phyloP scores from a whole-genome alignment of 2,329 filamentous ascomycete species.

The Trichoderma aggressivum region DNA sequence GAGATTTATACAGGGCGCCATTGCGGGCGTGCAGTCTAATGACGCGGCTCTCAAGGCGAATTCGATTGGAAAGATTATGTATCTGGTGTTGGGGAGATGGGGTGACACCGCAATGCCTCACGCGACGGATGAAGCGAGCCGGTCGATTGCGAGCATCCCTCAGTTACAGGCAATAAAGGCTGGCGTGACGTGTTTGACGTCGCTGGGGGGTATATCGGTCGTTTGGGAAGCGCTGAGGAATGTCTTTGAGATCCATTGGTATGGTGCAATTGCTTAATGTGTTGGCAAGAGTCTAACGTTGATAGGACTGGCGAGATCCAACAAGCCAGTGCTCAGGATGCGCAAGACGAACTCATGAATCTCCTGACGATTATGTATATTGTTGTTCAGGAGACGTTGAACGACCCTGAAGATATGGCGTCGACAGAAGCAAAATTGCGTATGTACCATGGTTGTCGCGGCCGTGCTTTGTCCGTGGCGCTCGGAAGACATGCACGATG shows the following conservation, averaged over 20 bases:
- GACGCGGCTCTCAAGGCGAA: constrained; percentile 50
- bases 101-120: constrained; percentile 58
- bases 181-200: constrained; percentile 50
- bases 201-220: constrained; percentile 47
- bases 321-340: constrained; percentile 46
- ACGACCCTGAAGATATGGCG: constrained; percentile 48
- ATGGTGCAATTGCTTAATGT: constrained; percentile 22
- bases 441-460: constrained; percentile 34
- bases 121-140: constrained; percentile 40
- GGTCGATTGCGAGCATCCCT: constrained; percentile 50
- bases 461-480: not conserved
- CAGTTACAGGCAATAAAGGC: constrained; percentile 60
- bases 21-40: constrained; percentile 42
- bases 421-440: constrained; percentile 48
- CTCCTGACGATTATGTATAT: constrained; percentile 63
- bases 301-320: constrained; percentile 47
- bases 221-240: constrained; percentile 51
- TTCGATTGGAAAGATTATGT: constrained; percentile 56
- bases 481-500: not conserved
- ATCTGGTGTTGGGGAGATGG: constrained; percentile 68
- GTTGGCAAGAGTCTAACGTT: constrained; percentile 27
- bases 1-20: constrained; percentile 55
- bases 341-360: constrained; percentile 59
- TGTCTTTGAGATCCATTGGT: constrained; percentile 54
- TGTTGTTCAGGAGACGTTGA: constrained; percentile 54